Percentiles rank a stretch among this genome's conserved stretches.
These are phyloP conservation scores for Trametes villosa DNA, from an alignment of 768 basidiomycete species.

Conservation along the genomic window DNA sequence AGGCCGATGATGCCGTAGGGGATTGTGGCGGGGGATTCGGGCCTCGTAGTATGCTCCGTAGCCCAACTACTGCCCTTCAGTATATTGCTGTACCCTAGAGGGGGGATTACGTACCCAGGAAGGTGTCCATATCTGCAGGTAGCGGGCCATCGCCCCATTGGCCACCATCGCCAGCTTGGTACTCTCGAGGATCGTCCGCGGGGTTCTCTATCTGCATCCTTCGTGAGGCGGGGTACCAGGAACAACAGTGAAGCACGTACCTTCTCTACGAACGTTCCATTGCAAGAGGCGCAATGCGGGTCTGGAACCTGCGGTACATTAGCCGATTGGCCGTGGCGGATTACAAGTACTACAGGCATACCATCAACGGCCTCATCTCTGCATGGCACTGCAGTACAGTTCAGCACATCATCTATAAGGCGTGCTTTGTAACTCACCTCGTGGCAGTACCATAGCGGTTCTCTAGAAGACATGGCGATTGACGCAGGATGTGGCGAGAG, in stretches of 20 bases:
- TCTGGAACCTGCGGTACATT: conserved; percentile 62
- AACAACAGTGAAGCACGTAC: conserved; percentile 39
- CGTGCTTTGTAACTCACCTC: conserved; percentile 46
- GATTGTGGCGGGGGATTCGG: not conserved
- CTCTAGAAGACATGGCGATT: conserved; percentile 63
- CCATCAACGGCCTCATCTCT: conserved; percentile 90
- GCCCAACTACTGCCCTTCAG: conserved; percentile 17
- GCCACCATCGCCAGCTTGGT: conserved; percentile 44
- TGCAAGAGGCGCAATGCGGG: conserved; percentile 83
- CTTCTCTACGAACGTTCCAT: conserved; percentile 82
- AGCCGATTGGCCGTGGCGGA: conserved; percentile 8
- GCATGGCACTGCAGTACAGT: conserved; percentile 66
- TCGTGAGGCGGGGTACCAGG: not conserved
- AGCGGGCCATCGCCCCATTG: conserved; percentile 29
- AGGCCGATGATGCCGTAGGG: not conserved
- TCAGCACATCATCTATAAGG: conserved; percentile 9
- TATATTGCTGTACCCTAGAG: not conserved
- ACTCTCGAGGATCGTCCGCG: conserved; percentile 74
- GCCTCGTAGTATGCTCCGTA: conserved; percentile 24
- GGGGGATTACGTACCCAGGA: conserved; percentile 47
- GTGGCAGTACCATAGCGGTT: conserved; percentile 82
- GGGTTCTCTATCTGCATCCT: conserved; percentile 69
- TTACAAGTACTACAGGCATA: conserved; percentile 36
- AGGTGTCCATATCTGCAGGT: conserved; percentile 42
- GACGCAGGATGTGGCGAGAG: conserved; percentile 20